phyloP scores from a whole-genome alignment of 805 yeast species.

The Torulaspora delbrueckii region DNA sequence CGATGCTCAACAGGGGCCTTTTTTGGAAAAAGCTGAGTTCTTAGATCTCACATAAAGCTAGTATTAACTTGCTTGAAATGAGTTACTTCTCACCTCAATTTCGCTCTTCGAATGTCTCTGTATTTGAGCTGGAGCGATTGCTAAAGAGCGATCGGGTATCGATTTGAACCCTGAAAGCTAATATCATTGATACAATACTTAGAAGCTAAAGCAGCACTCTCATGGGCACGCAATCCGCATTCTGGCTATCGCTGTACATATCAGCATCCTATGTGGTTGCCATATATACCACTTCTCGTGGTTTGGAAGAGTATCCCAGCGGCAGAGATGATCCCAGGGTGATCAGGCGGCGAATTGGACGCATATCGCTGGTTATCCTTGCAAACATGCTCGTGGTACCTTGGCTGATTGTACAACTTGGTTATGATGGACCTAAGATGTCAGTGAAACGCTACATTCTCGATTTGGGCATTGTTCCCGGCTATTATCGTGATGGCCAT shows the following conservation, averaged over 20 bases:
- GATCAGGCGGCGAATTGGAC: slow-evolving; percentile 25
- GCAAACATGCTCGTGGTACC: slow-evolving; percentile 24
- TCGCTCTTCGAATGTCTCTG: background rate
- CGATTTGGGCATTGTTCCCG: slow-evolving; percentile 27
- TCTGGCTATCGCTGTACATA: slow-evolving; percentile 19
- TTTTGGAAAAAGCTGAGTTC: background rate
- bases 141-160: background rate
- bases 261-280: slow-evolving; percentile 29
- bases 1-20: background rate
- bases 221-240: slow-evolving; percentile 4
- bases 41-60: no score
- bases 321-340: slow-evolving; percentile 33
- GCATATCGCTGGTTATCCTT: slow-evolving; percentile 14
- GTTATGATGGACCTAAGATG: background rate
- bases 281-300: slow-evolving; percentile 21
- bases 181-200: background rate
- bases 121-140: background rate
- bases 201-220: background rate
- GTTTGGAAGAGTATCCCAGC: slow-evolving; percentile 18
- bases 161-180: background rate
- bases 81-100: background rate
- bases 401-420: slow-evolving; percentile 5
- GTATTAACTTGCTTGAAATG: background rate
- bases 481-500: slow-evolving; percentile 12
- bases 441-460: slow-evolving; percentile 15